phyloP scores from a whole-genome alignment of 192 early-diverging fungal genomes.

The Coemansia sp. region DNA sequence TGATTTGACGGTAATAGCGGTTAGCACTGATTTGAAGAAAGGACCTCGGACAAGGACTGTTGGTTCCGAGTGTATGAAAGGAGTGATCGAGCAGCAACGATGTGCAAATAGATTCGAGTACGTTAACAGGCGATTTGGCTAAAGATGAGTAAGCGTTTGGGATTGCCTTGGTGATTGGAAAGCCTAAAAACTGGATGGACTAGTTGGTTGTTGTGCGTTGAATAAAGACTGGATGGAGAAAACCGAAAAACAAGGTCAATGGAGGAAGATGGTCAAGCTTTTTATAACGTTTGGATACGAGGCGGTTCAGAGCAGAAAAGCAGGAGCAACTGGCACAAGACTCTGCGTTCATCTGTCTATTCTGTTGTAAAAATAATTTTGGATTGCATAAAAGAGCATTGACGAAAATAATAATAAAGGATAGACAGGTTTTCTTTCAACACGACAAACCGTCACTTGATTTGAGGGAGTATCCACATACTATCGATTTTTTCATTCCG shows the following conservation, averaged over 20 bases:
- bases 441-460: background rate
- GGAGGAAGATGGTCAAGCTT: background rate
- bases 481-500: conserved; percentile 5
- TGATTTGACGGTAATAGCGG: no score
- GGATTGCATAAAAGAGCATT: background rate
- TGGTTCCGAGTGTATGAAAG: no score
- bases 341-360: background rate
- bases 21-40: no score
- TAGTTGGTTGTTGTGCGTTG: background rate
- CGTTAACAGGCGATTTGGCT: background rate
- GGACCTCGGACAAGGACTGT: no score
- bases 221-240: background rate
- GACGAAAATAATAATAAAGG: background rate
- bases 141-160: background rate
- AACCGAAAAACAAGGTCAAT: background rate
- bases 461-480: conserved; percentile 6
- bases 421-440: conserved; percentile 3
- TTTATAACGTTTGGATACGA: background rate
- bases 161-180: background rate
- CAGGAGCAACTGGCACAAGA: background rate
- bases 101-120: background rate
- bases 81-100: background rate
- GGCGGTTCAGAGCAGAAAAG: background rate
- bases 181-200: background rate
- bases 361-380: background rate